Evolutionary conservation across 805 yeast species (phyloP).

Genomic region (Zygoascus flipseniorum): DNA sequence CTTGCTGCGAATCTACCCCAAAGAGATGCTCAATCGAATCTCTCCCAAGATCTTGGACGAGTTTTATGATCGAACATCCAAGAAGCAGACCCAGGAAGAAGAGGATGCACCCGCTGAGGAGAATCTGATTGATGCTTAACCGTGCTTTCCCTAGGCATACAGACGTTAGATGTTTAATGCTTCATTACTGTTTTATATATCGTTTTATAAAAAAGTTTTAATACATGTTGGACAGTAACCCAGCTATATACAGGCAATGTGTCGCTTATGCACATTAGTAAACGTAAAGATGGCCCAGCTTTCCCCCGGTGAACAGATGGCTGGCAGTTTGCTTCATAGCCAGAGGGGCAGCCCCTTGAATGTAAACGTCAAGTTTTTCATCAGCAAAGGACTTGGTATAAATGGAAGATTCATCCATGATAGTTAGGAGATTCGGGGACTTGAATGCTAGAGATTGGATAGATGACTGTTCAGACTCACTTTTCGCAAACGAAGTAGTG

Average conservation of each 20-base stretch:
- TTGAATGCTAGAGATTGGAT: not conserved
- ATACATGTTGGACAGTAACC: not conserved
- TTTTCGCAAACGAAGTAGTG: not conserved
- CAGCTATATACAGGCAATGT: not conserved
- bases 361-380: not conserved
- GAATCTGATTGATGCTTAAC: constrained; percentile 31
- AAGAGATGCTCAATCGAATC: constrained; percentile 96
- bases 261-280: not conserved
- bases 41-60: constrained; percentile 94
- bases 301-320: not conserved
- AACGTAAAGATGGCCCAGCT: not conserved
- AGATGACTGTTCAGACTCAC: not conserved
- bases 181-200: not conserved
- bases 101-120: constrained; percentile 32
- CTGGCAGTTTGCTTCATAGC: not conserved
- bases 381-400: not conserved
- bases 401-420: not conserved
- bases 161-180: not conserved
- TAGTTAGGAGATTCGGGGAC: not conserved
- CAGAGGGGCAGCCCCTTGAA: not conserved
- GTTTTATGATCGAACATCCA: constrained; percentile 74
- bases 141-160: not conserved
- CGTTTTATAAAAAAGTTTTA: not conserved
- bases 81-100: constrained; percentile 31
- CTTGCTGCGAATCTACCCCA: constrained; percentile 94